Percentiles rank a stretch among this genome's conserved stretches.
These are phyloP conservation scores for Raddia guianensis DNA, from an alignment of 176 grass and related monocot genomes.

Conservation along the genomic window DNA sequence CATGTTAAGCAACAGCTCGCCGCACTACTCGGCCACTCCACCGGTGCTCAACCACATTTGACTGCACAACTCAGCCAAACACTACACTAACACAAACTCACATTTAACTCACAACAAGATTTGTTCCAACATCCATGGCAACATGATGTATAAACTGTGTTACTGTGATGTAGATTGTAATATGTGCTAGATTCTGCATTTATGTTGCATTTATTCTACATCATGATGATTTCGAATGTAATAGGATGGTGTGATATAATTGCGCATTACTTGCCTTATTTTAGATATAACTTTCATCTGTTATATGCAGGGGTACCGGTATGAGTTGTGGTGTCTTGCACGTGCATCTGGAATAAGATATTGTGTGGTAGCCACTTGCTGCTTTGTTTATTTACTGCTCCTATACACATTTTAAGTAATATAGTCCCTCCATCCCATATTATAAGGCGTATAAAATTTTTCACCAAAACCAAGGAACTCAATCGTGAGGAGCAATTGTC, in stretches of 20 bases:
- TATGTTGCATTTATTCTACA: neutral
- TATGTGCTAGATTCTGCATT: conserved; percentile 2
- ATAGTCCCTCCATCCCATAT: too few species aligned
- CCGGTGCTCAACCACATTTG: too few species aligned
- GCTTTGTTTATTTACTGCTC: conserved; percentile 12
- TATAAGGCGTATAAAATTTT: too few species aligned
- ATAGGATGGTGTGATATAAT: neutral
- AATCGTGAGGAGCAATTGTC: too few species aligned
- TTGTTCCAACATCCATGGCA: too few species aligned
- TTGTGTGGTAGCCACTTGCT: conserved; percentile 68
- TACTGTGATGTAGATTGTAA: neutral
- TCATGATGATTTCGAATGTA: neutral
- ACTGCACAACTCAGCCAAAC: too few species aligned
- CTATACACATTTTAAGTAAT: neutral
- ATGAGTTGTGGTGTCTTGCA: conserved; percentile 96
- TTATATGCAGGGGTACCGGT: conserved; percentile 78
- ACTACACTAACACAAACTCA: too few species aligned
- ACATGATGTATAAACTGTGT: neutral
- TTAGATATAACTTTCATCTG: neutral
- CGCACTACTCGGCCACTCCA: too few species aligned
- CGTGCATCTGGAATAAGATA: conserved; percentile 92
- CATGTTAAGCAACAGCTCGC: too few species aligned
- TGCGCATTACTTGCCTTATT: neutral
- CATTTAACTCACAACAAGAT: too few species aligned
- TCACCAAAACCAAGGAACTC: too few species aligned